phyloP scores from a whole-genome alignment of 2,329 filamentous ascomycete species.

The Xylaria sp. region DNA sequence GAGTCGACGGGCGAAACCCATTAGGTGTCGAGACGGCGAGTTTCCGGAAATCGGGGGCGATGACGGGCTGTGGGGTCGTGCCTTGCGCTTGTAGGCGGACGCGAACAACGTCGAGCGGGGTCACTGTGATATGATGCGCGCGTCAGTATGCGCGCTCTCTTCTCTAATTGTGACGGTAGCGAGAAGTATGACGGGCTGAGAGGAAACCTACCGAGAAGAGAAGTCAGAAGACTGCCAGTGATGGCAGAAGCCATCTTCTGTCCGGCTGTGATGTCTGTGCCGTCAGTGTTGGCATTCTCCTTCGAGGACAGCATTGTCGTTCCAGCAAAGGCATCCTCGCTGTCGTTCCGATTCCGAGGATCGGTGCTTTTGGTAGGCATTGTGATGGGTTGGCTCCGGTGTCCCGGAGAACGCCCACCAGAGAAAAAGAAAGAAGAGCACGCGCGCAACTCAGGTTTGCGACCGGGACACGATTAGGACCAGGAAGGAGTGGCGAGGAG shows the following conservation, averaged over 20 bases:
- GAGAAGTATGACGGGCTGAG: neutral
- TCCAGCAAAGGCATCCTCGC: conserved; percentile 33
- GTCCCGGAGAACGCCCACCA: conserved; percentile 26
- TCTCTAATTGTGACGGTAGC: neutral
- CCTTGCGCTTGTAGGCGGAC: conserved; percentile 86
- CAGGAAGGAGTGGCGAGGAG: neutral
- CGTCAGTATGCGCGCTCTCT: conserved; percentile 15
- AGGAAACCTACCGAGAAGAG: conserved; percentile 68
- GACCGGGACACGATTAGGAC: neutral
- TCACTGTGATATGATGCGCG: conserved; percentile 53
- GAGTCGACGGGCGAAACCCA: conserved; percentile 67
- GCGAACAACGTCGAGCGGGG: conserved; percentile 92
- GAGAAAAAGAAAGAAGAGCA: neutral
- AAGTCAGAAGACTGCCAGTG: conserved; percentile 83
- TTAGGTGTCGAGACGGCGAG: conserved; percentile 54
- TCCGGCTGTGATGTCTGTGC: conserved; percentile 65
- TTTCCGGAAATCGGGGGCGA: conserved; percentile 46
- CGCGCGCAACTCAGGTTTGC: conserved; percentile 1
- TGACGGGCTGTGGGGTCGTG: conserved; percentile 39
- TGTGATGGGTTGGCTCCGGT: conserved; percentile 24
- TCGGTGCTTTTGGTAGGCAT: conserved; percentile 24
- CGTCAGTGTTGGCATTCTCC: conserved; percentile 38
- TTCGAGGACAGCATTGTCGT: conserved; percentile 32
- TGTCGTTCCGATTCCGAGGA: conserved; percentile 37
- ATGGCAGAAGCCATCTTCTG: conserved; percentile 97